A percentile compares a stretch with the other conserved stretches of the same genome.
Evolutionary conservation across 345 rosid genomes (phyloP).

Genomic region (Lepidium aucheri): DNA sequence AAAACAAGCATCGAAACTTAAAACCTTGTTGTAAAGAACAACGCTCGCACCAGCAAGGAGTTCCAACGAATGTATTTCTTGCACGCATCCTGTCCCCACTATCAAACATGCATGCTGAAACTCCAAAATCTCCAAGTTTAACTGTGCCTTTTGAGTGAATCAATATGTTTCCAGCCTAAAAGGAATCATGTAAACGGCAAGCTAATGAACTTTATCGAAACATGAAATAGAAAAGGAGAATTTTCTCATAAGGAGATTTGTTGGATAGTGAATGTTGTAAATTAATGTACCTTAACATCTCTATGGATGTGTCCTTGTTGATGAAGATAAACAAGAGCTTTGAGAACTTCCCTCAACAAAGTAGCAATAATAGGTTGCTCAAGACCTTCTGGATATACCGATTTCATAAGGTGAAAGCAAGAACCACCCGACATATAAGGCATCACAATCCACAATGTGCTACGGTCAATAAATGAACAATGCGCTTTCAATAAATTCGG

Average conservation of each 20-base stretch:
- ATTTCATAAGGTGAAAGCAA: constrained; percentile 70
- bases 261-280: neutral
- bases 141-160: constrained; percentile 56
- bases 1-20: neutral
- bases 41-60: constrained; percentile 65
- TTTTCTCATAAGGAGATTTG: neutral
- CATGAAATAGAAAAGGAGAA: neutral
- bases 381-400: constrained; percentile 67
- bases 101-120: constrained; percentile 93
- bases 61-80: constrained; percentile 83
- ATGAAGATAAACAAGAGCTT: constrained; percentile 85
- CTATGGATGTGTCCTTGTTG: constrained; percentile 81
- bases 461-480: constrained; percentile 47
- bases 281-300: constrained; percentile 64
- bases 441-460: constrained; percentile 84
- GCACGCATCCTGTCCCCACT: constrained; percentile 76
- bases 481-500: too few relatives aligned
- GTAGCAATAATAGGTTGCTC: constrained; percentile 80
- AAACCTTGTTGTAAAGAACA: neutral
- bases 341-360: constrained; percentile 62
- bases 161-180: constrained; percentile 79
- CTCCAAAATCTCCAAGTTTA: constrained; percentile 84
- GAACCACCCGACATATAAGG: constrained; percentile 93
- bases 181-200: neutral
- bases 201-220: neutral